Evolutionary conservation across 148 eudicot species (phyloP).

Genomic region (Camellia lanceoleosa): DNA sequence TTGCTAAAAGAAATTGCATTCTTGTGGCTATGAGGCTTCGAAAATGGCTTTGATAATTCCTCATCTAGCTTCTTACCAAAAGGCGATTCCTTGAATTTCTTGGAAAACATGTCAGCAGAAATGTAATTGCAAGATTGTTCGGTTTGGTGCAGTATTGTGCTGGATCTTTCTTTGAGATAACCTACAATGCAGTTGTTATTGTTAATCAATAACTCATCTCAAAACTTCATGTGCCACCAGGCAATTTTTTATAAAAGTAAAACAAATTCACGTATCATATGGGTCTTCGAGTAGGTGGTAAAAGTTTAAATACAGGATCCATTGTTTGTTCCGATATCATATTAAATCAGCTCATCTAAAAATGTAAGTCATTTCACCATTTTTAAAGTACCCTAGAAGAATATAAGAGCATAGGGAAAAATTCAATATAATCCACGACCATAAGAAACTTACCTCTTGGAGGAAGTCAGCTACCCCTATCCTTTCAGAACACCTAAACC

Average conservation of each 20-base stretch:
- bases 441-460: constrained; percentile 57
- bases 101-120: constrained; percentile 44
- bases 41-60: constrained; percentile 46
- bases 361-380: too few species aligned
- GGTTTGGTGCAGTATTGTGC: constrained; percentile 48
- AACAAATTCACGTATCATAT: too few species aligned
- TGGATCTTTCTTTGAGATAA: constrained; percentile 80
- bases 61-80: constrained; percentile 40
- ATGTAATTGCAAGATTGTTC: constrained; percentile 41
- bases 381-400: neutral
- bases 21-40: constrained; percentile 41
- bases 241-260: too few species aligned
- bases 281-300: too few species aligned
- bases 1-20: constrained; percentile 38
- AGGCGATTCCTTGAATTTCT: constrained; percentile 46
- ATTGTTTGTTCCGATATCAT: too few species aligned
- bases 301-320: too few species aligned
- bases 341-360: too few species aligned
- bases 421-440: neutral
- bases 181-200: constrained; percentile 28
- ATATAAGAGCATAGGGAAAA: neutral
- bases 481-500: constrained; percentile 70
- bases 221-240: too few species aligned
- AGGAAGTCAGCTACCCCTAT: constrained; percentile 87
- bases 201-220: too few species aligned